A percentile compares a stretch with the other conserved stretches of the same genome.
These are phyloP conservation scores for Erysimum cheiri DNA, from an alignment of 441 rosid species.

Conservation along the genomic window DNA sequence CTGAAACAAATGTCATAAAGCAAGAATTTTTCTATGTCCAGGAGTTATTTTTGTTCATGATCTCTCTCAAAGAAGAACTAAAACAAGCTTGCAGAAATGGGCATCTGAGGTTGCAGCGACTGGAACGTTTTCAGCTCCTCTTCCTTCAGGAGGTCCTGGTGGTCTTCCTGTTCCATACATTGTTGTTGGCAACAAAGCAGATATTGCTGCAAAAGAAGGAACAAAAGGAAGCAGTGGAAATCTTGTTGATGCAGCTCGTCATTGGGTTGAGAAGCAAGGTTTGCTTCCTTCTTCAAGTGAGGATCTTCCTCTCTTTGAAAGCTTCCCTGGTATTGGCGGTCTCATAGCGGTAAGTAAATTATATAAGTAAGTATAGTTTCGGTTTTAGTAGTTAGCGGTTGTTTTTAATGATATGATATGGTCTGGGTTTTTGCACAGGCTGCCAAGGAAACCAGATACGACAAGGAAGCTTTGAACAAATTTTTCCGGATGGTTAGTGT, in stretches of 20 bases:
- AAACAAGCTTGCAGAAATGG: conserved; percentile 95
- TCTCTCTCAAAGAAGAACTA: conserved; percentile 95
- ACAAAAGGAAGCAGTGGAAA: conserved; percentile 95
- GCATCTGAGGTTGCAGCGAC: conserved; percentile 84
- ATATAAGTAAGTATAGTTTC: not conserved
- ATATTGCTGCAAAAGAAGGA: conserved; percentile 89
- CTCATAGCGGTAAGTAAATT: conserved; percentile 70
- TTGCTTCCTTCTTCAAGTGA: conserved; percentile 80
- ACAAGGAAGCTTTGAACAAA: conserved; percentile 88
- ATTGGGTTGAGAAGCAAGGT: conserved; percentile 99
- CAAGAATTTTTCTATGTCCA: conserved; percentile 36
- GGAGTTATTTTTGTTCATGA: conserved; percentile 98
- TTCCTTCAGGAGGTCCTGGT: conserved; percentile 85
- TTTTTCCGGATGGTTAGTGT: conserved; percentile 79
- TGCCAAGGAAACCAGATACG: conserved; percentile 92
- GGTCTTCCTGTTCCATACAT: conserved; percentile 97
- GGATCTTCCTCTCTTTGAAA: conserved; percentile 94
- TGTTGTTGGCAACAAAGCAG: conserved; percentile 95
- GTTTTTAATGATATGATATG: conserved; percentile 26
- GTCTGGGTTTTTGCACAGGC: conserved; percentile 57
- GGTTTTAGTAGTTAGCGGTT: not conserved
- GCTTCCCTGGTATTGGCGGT: conserved; percentile 89
- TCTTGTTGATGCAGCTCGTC: conserved; percentile 98
- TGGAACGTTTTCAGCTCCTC: conserved; percentile 97
- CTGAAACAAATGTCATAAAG: conserved; percentile 32